Base-by-base conservation (phyloP, 345 rosid species). In the Mallotus nudiflorus region DNA sequence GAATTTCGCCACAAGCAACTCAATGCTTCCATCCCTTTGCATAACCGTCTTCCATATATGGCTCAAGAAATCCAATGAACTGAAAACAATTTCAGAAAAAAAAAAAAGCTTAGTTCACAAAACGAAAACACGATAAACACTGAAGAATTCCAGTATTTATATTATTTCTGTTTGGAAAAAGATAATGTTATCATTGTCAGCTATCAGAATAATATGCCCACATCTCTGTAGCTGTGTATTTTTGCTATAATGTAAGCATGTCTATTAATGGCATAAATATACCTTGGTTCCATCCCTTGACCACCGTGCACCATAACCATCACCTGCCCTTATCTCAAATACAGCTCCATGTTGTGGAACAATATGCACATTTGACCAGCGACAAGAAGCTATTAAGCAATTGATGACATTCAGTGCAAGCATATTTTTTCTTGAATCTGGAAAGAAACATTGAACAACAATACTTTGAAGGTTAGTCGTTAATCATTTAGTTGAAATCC, bases 61-160 rank as follows among this genome's bases (percentile, higher is more conserved):
- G 96, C 82, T 92, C 93, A 65, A 92, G 89, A 82, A 92, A 90
- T 67, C 95, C 95, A 67, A 90, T 83, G 77, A 92, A 86, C 98
- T 92, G 85, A 75, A 80, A 83, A 45, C 28, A 64, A 29, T 45
- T n/a, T 27, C 9, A 9, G 18, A 1, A 64, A 64, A 64, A 52
- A 16, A 64, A 20, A 44, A 35, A 24, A 29, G 37, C 14, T 46
- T 39, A n/a, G n/a, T n/a, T n/a, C n/a, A n/a, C n/a, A n/a, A n/a
- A n/a, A n/a, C n/a, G n/a, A n/a, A n/a, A n/a, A n/a, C n/a, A n/a
- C n/a, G n/a, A n/a, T n/a, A n/a, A n/a, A n/a, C n/a, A n/a, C n/a
- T n/a, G n/a, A n/a, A n/a, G n/a, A n/a, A n/a, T n/a, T n/a, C n/a
- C n/a, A n/a, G n/a, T n/a, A 6, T 33, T 33, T 9, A 4, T 0